Percentiles rank a stretch among this genome's conserved stretches.
phyloP scores from a whole-genome alignment of 2,329 filamentous ascomycete genomes.

The Cladosporium sp. region DNA sequence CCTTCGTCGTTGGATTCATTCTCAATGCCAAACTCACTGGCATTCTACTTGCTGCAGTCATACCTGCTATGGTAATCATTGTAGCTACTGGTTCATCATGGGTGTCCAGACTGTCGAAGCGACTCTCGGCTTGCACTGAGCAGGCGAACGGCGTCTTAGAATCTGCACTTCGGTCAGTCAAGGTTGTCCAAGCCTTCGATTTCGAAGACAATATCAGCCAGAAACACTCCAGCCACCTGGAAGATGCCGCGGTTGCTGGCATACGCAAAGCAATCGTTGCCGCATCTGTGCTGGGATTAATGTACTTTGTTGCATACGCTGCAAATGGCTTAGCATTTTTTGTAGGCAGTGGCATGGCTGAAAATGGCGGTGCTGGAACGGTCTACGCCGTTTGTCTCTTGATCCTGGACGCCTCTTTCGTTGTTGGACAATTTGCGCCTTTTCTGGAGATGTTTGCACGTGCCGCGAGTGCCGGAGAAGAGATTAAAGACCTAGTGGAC shows the following conservation, averaged over 20 bases:
- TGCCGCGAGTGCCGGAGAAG: constrained; percentile 49
- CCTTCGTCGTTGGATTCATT: constrained; percentile 43
- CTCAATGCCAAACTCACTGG: constrained; percentile 39
- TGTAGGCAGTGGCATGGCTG: constrained; percentile 34
- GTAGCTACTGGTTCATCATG: constrained; percentile 39
- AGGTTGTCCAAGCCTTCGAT: constrained; percentile 46
- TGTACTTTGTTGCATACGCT: constrained; percentile 43
- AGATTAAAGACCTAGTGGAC: constrained; percentile 42
- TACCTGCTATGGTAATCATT: constrained; percentile 44
- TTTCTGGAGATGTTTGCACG: constrained; percentile 53
- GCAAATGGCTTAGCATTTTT: constrained; percentile 45
- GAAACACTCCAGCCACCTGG: constrained; percentile 33
- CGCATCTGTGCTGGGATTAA: constrained; percentile 38
- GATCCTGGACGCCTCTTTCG: constrained; percentile 59
- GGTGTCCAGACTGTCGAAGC: constrained; percentile 37
- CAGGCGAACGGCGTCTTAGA: constrained; percentile 42
- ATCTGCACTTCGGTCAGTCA: constrained; percentile 42
- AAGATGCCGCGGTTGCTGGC: constrained; percentile 32
- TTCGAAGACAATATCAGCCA: constrained; percentile 37
- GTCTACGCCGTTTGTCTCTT: constrained; percentile 62
- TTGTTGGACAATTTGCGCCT: constrained; percentile 59
- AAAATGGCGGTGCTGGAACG: constrained; percentile 41
- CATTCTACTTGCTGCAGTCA: constrained; percentile 42
- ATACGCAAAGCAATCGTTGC: constrained; percentile 38
- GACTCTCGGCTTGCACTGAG: constrained; percentile 35